Base-by-base conservation (phyloP, 75 land plant species). In the Isoetes taiwanensis region DNA sequence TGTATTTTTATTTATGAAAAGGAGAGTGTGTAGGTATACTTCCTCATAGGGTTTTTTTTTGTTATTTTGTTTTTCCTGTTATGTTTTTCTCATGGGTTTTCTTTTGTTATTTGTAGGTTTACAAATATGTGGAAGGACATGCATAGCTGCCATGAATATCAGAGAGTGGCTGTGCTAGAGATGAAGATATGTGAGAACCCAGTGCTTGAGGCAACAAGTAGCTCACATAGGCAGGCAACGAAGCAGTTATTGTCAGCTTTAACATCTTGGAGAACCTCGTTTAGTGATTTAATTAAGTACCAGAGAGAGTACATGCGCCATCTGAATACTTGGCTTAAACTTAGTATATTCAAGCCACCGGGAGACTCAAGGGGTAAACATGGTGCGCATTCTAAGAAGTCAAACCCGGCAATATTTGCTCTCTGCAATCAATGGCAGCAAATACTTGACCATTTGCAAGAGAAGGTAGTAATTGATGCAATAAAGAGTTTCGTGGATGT, bases 41-140 rank as follows among this genome's bases (percentile, higher is more conserved):
- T n/a, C n/a, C n/a, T n/a, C n/a, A n/a, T n/a, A n/a, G n/a, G n/a
- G n/a, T n/a, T n/a, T n/a, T n/a, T n/a, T n/a, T n/a, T 46, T 19
- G n/a, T n/a, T n/a, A n/a, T n/a, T n/a, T n/a, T n/a, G n/a, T n/a
- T n/a, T n/a, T n/a, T n/a, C n/a, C n/a, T n/a, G n/a, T n/a, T n/a
- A n/a, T n/a, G n/a, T n/a, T n/a, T n/a, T n/a, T n/a, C n/a, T n/a
- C n/a, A n/a, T n/a, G n/a, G n/a, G n/a, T n/a, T n/a, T n/a, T n/a
- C n/a, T n/a, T n/a, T n/a, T n/a, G n/a, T n/a, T n/a, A n/a, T n/a
- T 46, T 46, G 4, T 23, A 46, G 50, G 16, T n/a, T 46, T 6
- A 23, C 50, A 5, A 23, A 6, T 8, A 46, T 46, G 50, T 46
- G 50, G 50, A 46, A 16, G 50, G n/a, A 46, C n/a, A 46, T 46